These are phyloP conservation scores for Boletus rubescentipes DNA, from an alignment of 768 basidiomycete genomes.

Conservation along the genomic window DNA sequence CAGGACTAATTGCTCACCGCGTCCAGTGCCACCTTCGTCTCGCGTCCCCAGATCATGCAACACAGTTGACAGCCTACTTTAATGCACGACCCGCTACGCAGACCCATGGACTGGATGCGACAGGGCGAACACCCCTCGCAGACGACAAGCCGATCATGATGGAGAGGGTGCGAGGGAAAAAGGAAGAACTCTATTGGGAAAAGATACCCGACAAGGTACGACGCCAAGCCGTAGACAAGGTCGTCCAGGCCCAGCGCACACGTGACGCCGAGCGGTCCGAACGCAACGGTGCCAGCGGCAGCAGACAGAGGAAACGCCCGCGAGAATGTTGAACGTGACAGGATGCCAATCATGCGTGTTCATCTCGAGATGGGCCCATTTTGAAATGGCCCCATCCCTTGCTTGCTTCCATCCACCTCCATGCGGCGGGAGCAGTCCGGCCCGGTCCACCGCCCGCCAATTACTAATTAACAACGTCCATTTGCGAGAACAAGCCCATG, in stretches of 20 bases:
- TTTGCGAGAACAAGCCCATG: no score
- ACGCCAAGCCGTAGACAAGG: conserved; percentile 56
- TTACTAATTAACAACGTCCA: no score
- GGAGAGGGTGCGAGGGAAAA: conserved; percentile 61
- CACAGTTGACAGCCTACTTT: conserved; percentile 48
- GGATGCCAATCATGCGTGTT: not conserved
- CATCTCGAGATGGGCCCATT: no score
- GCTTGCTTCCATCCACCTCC: no score
- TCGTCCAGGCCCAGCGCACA: conserved; percentile 12
- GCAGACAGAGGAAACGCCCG: conserved; percentile 18
- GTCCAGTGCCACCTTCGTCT: conserved; percentile 73
- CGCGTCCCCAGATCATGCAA: conserved; percentile 48
- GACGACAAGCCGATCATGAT: conserved; percentile 36
- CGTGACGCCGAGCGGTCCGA: no score
- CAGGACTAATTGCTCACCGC: not conserved
- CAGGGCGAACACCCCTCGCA: conserved; percentile 32
- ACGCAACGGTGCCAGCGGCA: not conserved
- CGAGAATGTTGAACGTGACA: conserved; percentile 3
- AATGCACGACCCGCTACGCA: conserved; percentile 39
- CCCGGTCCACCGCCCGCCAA: no score
- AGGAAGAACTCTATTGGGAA: conserved; percentile 76
- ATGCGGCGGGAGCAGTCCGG: no score
- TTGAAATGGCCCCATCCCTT: no score
- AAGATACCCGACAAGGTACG: conserved; percentile 75
- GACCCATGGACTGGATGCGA: conserved; percentile 53